Evolutionary conservation across 2,329 filamentous ascomycete species (phyloP).

Genomic region (Lachnellula cervina): DNA sequence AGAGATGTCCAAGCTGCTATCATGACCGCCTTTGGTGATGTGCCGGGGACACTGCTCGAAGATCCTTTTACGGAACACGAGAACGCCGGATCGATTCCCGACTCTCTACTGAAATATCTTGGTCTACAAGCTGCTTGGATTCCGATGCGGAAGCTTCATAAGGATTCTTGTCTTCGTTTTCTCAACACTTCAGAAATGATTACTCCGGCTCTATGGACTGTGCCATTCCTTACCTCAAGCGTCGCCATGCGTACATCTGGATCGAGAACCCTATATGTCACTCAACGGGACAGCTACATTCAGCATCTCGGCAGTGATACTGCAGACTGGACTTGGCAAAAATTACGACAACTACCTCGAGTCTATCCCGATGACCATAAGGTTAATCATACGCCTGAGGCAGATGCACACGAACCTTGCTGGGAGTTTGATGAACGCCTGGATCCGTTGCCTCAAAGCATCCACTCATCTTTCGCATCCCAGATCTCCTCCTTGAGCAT

Average conservation of each 20-base stretch:
- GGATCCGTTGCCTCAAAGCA: slow-evolving; percentile 46
- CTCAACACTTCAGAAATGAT: slow-evolving; percentile 67
- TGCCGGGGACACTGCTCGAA: slow-evolving; percentile 39
- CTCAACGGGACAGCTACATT: slow-evolving; percentile 68
- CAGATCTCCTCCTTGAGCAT: slow-evolving; percentile 15
- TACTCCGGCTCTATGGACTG: slow-evolving; percentile 66
- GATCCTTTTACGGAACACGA: slow-evolving; percentile 19
- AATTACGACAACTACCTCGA: slow-evolving; percentile 57
- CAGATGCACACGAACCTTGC: slow-evolving; percentile 58
- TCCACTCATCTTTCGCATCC: slow-evolving; percentile 31
- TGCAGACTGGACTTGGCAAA: slow-evolving; percentile 66
- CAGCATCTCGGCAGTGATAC: slow-evolving; percentile 46
- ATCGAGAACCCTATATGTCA: slow-evolving; percentile 68
- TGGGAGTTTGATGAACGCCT: slow-evolving; percentile 64
- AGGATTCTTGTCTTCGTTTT: slow-evolving; percentile 67
- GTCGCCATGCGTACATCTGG: slow-evolving; percentile 65
- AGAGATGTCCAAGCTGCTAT: slow-evolving; percentile 63
- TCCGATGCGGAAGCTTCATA: slow-evolving; percentile 72
- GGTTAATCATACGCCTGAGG: slow-evolving; percentile 49
- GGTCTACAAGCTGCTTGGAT: slow-evolving; percentile 66
- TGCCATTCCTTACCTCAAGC: slow-evolving; percentile 62
- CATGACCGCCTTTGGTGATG: slow-evolving; percentile 54
- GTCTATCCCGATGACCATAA: slow-evolving; percentile 45
- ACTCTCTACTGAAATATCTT: slow-evolving; percentile 21
- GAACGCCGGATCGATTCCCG: slow-evolving; percentile 17